Base-by-base conservation (phyloP, 306 rosid genomes). In the Cucurbita maxima region DNA sequence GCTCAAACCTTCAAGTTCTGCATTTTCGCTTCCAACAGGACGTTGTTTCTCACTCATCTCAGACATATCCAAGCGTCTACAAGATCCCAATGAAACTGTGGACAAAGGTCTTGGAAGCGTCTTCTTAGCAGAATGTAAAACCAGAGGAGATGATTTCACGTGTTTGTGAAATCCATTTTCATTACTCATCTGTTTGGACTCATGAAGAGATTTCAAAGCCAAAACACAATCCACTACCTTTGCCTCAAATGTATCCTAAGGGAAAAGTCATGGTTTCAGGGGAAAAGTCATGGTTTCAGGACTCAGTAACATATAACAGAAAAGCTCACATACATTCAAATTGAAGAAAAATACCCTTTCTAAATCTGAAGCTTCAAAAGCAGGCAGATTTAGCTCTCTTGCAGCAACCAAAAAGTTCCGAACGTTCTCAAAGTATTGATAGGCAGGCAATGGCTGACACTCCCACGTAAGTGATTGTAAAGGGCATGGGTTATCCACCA, bases 301-400 rank as follows among this genome's bases (percentile, higher is more conserved):
- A 40, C 56, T 55, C 53, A 37, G 6, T 55, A 12, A 73, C 62
- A 41, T 38, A 54, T 58, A 43, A 54, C 13, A 12, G 36, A 14
- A 19, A 11, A 37, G 19, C 12, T 15, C 37, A 16, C 43, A 16
- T 25, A 3, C 36, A 58, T 59, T 30, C 40, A 19, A n/a, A 10
- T 5, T 36, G 75, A 10, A 53, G 37, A 62, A 76, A 38, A 77
- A 50, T 84, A 94, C 98, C 90, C 89, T 84, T 79, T 90, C 98
- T 12, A 94, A 87, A 81, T 89, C 97, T 79, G 94, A 94, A 74
- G 97, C 97, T 78, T 94, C 96, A 79, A 94, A 94, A 64, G 96
- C 88, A 50, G 96, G 92, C 40, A 94, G 78, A 86, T 86, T 89
- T 71, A 94, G 82, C 75, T 89, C 87, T 73, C 83, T 86, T 0